Base-by-base conservation (phyloP, 306 rosid genomes). In the Quercus engelmannii region DNA sequence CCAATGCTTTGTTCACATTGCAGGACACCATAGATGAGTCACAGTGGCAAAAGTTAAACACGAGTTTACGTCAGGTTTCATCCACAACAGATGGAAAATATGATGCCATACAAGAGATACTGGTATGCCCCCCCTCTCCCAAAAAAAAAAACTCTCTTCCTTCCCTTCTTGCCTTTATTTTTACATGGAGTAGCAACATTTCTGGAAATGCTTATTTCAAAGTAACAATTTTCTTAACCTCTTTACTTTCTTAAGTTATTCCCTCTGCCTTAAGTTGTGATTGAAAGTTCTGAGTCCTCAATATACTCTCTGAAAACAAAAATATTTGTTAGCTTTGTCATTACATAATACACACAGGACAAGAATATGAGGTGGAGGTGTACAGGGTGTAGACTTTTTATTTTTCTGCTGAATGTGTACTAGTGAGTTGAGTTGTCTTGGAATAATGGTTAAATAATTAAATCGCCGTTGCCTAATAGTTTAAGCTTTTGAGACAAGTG, bases 31-130 rank as follows among this genome's bases (percentile, higher is more conserved):
- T 28, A 63, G 99, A 94, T 65, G 97, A 94, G 80, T 90, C 91
- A 1, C 93, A 78, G 78, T 94, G 99, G 99, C 80, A 76, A 71
- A 71, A 72, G 46, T 80, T 94, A 89, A 94, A 92, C 88, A 91
- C 63, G 85, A 92, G 97, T 83, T 89, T 94, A 80, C 89, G 82
- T 55, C 83, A 89, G n/a, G 86, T 94, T 81, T 92, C 99, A 68
- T 90, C 90, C 55, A 90, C 97, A 73, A 91, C 92, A 3, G 83
- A 94, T 76, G 99, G 99, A 63, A 94, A 92, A 86, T 91, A 94
- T 86, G 95, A 90, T 68, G 89, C 92, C 8, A 74, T 84, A 78
- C 87, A 86, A 83, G 97, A 89, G 79, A 90, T 94, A 74, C 78
- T 77, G 90, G 98, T 94, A 73, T 28, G 31, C 7, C 1, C 5